Evolutionary conservation across 2,329 filamentous ascomycete genomes (phyloP), one percentile per base, ranked within the genome.

Genomic region (Dichotomopilus funicola): DNA sequence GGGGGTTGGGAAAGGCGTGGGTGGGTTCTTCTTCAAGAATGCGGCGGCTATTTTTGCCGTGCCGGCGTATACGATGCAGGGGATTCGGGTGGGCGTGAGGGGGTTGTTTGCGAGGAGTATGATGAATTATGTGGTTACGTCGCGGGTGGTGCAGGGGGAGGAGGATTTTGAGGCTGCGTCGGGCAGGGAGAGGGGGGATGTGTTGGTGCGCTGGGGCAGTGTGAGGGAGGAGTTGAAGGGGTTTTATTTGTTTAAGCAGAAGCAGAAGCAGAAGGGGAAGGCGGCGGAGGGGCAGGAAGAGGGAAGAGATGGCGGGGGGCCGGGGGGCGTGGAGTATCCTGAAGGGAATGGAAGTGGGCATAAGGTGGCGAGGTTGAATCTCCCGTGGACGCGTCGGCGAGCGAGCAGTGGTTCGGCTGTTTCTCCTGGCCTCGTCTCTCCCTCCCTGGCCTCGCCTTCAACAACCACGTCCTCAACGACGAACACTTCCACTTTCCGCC

Each of bases 1-100:
- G 68, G 89, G 89, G 0, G 76, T 95, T 45, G 90, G 87, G 0
- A 94, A 89, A 66, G 91, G 90, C 0, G 80, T 95, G 41, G 89
- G 89, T 4, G 91, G 91, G 0, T 68, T 95, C 1, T 76, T 94
- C 1, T 72, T 94, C 19, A 95, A 95, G 67, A 88, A 90, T n/a
- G 81, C 85, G 55, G 89, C 88, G 78, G 83, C 79, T 5, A 69
- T 88, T 12, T 88, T 83, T 81, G 81, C 82, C 1, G 71, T 95
- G 4, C 88, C 89, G 0, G 91, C 86, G 5, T 95, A 94, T 65
- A 81, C 88, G 3, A 87, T 91, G 76, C 88, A 91, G 67, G 91
- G 91, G 2, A 77, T 94, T 1, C 84, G 92, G 64, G 87, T 88
- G 42, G 87, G 92, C 67, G 77, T 94, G 52, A 79, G 85, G 59